Conservation (phyloP, 371 early-diverging fungal genomes). For the Mortierella sp. region DNA sequence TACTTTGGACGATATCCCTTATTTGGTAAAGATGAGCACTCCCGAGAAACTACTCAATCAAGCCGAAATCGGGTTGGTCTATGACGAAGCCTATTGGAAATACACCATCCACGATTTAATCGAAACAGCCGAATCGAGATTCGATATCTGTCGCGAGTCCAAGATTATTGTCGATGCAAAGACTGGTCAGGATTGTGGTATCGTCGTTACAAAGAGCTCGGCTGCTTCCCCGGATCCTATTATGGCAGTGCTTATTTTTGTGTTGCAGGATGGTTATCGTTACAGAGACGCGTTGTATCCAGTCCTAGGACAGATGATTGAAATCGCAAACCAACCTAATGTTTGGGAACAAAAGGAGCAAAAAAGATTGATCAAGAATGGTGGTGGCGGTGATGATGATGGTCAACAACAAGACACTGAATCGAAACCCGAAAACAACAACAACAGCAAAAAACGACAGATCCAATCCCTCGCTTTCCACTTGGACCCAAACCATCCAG, state of each 20-base stretch:
- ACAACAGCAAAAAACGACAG: background rate
- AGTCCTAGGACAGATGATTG: conserved; percentile 31
- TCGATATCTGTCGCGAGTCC: conserved; percentile 2
- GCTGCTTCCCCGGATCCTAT: background rate
- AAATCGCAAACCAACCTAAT: background rate
- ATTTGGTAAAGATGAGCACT: conserved; percentile 30
- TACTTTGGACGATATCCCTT: conserved; percentile 35
- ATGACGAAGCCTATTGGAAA: conserved; percentile 30
- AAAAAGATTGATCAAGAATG: conserved; percentile 7
- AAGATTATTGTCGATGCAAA: conserved; percentile 37
- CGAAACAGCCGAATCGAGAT: background rate
- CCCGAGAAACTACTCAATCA: conserved; percentile 9
- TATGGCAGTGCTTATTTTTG: background rate
- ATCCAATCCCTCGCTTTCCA: background rate
- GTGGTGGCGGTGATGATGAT: too few species aligned
- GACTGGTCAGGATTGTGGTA: conserved; percentile 24
- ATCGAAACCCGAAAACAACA: background rate
- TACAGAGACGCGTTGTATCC: conserved; percentile 30
- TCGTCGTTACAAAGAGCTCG: conserved; percentile 7
- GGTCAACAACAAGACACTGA: too few species aligned
- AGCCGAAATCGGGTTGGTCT: conserved; percentile 18
- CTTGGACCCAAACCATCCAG: conserved; percentile 26
- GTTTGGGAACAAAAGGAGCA: conserved; percentile 15
- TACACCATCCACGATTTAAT: conserved; percentile 18
- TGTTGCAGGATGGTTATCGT: conserved; percentile 22